These are phyloP conservation scores for Austroboletus eburneus DNA, from an alignment of 768 basidiomycete species.

Conservation along the genomic window DNA sequence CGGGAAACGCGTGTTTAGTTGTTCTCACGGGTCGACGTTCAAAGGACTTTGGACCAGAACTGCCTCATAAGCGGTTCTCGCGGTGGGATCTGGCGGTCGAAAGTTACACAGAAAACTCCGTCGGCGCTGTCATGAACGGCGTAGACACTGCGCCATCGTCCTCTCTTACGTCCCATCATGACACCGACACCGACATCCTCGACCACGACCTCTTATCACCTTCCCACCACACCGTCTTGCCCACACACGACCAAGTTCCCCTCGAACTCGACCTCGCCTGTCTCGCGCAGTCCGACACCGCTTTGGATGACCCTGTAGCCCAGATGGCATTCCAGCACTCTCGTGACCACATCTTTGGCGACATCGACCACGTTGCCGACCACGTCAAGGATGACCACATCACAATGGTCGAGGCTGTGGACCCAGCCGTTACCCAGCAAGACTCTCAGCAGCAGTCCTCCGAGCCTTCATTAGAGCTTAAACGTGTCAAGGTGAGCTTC, in stretches of 20 bases:
- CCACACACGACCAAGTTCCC: conserved; percentile 29
- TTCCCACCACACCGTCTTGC: conserved; percentile 26
- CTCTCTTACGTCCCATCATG: conserved; percentile 27
- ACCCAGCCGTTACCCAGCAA: conserved; percentile 41
- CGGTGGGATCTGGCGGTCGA: conserved; percentile 20
- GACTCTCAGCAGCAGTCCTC: conserved; percentile 59
- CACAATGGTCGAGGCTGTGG: conserved; percentile 33
- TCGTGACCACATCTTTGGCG: conserved; percentile 31
- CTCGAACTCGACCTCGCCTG: conserved; percentile 27
- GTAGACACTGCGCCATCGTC: conserved; percentile 34
- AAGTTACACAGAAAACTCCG: conserved; percentile 19
- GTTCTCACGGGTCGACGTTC: conserved; percentile 24
- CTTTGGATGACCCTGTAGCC: conserved; percentile 22
- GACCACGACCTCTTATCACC: conserved; percentile 32
- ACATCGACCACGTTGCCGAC: conserved; percentile 33
- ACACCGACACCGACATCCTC: conserved; percentile 30
- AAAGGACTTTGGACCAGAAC: conserved; percentile 21
- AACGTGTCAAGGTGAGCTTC: conserved; percentile 75
- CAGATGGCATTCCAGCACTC: conserved; percentile 28
- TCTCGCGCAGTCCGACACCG: conserved; percentile 25
- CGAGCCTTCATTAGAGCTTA: conserved; percentile 69
- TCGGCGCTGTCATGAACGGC: conserved; percentile 39
- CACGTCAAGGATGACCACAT: conserved; percentile 31
- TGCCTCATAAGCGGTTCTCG: conserved; percentile 18
- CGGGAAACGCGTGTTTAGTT: not conserved